Base-by-base conservation (phyloP, 2,329 filamentous ascomycete species). In the Aspergillus sp. region DNA sequence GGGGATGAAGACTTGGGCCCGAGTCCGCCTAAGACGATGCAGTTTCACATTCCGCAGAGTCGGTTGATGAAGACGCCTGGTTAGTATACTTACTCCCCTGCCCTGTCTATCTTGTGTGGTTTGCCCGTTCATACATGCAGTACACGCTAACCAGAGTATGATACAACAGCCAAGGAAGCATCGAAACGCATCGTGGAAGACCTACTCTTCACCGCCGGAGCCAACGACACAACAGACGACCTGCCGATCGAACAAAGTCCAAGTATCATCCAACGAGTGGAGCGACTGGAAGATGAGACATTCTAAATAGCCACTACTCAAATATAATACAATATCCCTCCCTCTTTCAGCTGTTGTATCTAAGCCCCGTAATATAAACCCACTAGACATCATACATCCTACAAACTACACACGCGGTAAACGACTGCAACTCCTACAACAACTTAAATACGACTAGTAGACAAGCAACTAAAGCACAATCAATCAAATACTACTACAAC, bases 21-120 rank as follows among this genome's bases (percentile, higher is more conserved):
- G 77, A 97, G 91, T 70, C 95, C 95, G 28, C 95, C 95, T 0
- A 98, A 98, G 81, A 82, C 80, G 12, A 82, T 82, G 79, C 80
- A 82, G 55, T 82, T 82, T 61, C 80, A 82, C 71, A 76, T 82
- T 55, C 80, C 80, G 21, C 80, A 82, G 64, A 80, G 77, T 60
- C 75, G 79, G 38, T 66, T 82, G 25, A 74, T 82, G 70, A 79
- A 80, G 63, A 82, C 80, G 15, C 80, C 80, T 58, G 79, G 79
- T 81, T 69, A 57, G 75, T 68, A 17, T 23, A 2, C 25, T 13
- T 12, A 3, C 4, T 5, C 32, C 32, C 12, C 30, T 36, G 2
- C 12, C 5, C 12, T 36, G 5, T 36, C 19, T 25, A 15, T 32
- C 39, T 45, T 19, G 28, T 5, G 10, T 38, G 13, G 8, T 10